Percentiles rank a stretch among this genome's conserved stretches.
Evolutionary conservation across 129 eudicot genomes (phyloP).

Genomic region (carrot (Daucus carota)): DNA sequence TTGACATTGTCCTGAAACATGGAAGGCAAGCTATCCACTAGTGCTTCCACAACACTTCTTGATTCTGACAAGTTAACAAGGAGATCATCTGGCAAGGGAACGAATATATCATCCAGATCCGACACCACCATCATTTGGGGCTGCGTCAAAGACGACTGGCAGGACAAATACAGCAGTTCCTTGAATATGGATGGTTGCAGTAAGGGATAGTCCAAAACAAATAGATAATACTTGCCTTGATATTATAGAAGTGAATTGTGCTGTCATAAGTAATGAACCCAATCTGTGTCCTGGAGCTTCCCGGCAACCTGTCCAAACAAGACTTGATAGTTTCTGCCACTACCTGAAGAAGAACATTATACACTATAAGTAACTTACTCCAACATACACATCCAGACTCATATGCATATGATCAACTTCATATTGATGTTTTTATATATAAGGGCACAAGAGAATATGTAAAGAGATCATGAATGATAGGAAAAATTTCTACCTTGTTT

Average conservation of each 20-base stretch:
- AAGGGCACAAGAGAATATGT: background rate
- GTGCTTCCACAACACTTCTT: constrained; percentile 84
- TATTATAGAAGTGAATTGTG: constrained; percentile 83
- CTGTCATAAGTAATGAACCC: constrained; percentile 96
- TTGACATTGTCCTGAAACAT: constrained; percentile 88
- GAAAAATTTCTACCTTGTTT: background rate
- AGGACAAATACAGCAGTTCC: constrained; percentile 23
- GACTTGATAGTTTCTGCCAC: constrained; percentile 91
- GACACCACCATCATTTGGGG: constrained; percentile 99
- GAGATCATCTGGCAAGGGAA: constrained; percentile 98
- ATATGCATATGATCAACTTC: background rate
- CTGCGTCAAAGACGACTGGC: constrained; percentile 88
- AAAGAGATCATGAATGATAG: background rate
- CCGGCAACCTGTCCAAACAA: constrained; percentile 81
- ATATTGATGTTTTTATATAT: background rate
- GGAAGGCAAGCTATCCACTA: constrained; percentile 85
- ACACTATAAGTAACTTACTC: background rate
- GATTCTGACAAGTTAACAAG: constrained; percentile 97
- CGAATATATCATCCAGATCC: constrained; percentile 89
- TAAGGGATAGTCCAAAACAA: background rate
- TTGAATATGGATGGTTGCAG: constrained; percentile 5
- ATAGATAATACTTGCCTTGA: constrained; percentile 65
- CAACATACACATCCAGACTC: background rate
- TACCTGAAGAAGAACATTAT: constrained; percentile 44
- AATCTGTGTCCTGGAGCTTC: constrained; percentile 84